Conservation (phyloP, 2,329 filamentous ascomycete genomes). For the Balansia obtecta region DNA sequence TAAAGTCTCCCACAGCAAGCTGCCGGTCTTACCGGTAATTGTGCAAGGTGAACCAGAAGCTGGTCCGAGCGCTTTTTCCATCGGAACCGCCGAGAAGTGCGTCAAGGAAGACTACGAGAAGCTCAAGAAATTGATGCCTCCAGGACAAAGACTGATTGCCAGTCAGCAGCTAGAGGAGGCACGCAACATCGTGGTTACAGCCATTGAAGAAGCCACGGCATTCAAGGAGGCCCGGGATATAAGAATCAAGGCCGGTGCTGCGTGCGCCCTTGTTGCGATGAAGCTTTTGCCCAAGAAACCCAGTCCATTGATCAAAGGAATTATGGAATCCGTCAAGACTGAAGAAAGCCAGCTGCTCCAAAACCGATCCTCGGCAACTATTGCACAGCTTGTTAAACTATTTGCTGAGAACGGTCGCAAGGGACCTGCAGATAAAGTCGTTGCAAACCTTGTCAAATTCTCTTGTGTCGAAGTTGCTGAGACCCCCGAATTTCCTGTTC, state of each 20-base stretch:
- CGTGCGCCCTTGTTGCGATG: constrained; percentile 81
- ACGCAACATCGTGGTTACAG: constrained; percentile 52
- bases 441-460: constrained; percentile 91
- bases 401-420: constrained; percentile 71
- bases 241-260: constrained; percentile 74
- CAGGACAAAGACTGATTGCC: constrained; percentile 76
- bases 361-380: constrained; percentile 70
- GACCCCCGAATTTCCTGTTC: constrained; percentile 85
- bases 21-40: constrained; percentile 76
- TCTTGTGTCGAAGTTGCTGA: constrained; percentile 96
- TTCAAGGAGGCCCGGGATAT: constrained; percentile 75
- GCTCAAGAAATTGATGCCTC: constrained; percentile 77
- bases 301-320: constrained; percentile 80
- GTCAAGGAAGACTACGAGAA: constrained; percentile 75
- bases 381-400: constrained; percentile 73
- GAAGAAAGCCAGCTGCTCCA: constrained; percentile 89
- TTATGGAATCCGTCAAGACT: constrained; percentile 96
- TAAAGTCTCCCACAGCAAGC: constrained; percentile 60
- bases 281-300: constrained; percentile 85
- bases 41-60: constrained; percentile 90
- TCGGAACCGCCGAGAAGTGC: constrained; percentile 78
- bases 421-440: constrained; percentile 87
- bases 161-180: constrained; percentile 69
- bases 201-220: constrained; percentile 67
- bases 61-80: constrained; percentile 83